Base-by-base conservation (phyloP, 345 rosid species). In the Nephelium lappaceum region DNA sequence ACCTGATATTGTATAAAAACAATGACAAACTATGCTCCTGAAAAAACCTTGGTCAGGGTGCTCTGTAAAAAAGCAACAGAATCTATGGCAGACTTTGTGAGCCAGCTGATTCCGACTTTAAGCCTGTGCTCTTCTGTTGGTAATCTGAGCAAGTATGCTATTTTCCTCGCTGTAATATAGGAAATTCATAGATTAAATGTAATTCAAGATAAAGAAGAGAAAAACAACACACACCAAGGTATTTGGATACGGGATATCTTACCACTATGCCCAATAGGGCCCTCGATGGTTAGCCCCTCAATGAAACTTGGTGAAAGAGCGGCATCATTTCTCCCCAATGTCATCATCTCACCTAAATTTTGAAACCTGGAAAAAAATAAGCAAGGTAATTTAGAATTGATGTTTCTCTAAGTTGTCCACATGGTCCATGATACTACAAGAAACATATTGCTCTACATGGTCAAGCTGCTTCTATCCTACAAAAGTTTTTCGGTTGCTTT, bases 341-440 rank as follows among this genome's bases (percentile, higher is more conserved):
- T 92, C 97, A 95, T 93, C 99, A 95, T 95, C 86, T 95, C 99
- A 47, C 99, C 98, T 36, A 95, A 81, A 76, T 93, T 93, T 81
- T 95, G 98, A 78, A 90, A 95, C 87, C 99, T 95, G 88, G 55
- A 66, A 77, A 57, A 42, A 38, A 64, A 71, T n/a, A 27, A 41
- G 63, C 57, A 6, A 67, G 38, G 58, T 36, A 47, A 64, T 25
- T 55, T 18, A 3, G 5, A 64, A 45, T 15, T 21, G 10, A 64
- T 27, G 76, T 60, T 58, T 6, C 18, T 25, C 15, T 36, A 55
- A 62, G 8, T 38, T 23, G 69, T 72, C 62, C 12, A 18, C 8
- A n/a, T 19, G 10, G 41, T 5, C 45, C 25, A 55, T 16, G 41
- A 24, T 70, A 49, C 27, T 9, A 11, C 11, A 16, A 6, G 5